These are phyloP conservation scores for Didymella segeticola DNA, from an alignment of 2,329 filamentous ascomycete genomes.

Conservation along the genomic window DNA sequence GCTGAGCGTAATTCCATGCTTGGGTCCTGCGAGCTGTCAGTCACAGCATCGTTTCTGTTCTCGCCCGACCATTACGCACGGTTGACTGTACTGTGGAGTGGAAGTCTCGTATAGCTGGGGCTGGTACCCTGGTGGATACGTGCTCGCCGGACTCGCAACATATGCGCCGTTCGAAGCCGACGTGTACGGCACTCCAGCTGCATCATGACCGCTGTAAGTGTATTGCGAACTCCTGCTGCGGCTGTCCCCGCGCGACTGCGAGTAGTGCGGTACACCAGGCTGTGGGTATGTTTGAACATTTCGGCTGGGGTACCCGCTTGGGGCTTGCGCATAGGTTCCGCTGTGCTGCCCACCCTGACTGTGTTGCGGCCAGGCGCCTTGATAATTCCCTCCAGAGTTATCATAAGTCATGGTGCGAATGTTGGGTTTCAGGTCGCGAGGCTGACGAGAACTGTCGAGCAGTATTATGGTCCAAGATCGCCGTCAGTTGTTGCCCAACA, in stretches of 20 bases:
- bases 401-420: constrained; percentile 5
- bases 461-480: neutral
- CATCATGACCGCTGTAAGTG: neutral
- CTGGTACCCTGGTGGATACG: neutral
- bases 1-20: neutral
- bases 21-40: neutral
- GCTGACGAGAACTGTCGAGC: neutral
- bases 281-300: neutral
- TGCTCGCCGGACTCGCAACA: neutral
- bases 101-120: neutral
- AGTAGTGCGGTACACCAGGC: neutral
- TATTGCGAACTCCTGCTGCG: neutral
- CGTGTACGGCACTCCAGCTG: neutral
- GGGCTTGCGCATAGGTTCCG: neutral
- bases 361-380: constrained; percentile 2
- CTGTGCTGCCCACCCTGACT: neutral
- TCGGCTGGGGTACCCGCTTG: neutral
- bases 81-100: neutral
- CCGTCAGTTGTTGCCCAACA: neutral
- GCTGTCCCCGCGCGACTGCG: neutral
- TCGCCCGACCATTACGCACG: neutral
- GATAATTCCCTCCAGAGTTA: neutral
- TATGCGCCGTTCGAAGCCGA: neutral
- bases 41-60: too few species aligned
- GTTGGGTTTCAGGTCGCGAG: neutral